Conservation (phyloP, 768 basidiomycete species). For the Hortiboletus flavorubellus region DNA sequence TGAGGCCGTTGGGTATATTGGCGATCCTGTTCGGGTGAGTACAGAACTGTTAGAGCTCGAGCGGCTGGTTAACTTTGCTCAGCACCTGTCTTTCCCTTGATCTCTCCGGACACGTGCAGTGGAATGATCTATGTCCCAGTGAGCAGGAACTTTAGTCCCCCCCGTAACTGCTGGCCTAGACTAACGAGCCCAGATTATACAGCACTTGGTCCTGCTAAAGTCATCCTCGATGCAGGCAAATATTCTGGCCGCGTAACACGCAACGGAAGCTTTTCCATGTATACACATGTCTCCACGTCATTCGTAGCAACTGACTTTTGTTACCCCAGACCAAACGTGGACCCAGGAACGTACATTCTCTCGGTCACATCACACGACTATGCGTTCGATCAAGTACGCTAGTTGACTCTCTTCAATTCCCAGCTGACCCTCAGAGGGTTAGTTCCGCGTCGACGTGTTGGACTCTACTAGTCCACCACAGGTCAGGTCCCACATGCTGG, state of each 20-base stretch:
- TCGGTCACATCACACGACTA: conserved; percentile 66
- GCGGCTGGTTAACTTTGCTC: neutral
- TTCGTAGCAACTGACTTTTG: conserved; percentile 9
- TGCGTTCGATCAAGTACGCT: conserved; percentile 63
- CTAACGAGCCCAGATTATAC: conserved; percentile 28
- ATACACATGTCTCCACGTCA: conserved; percentile 21
- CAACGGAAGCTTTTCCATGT: conserved; percentile 70
- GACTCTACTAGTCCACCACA: conserved; percentile 43
- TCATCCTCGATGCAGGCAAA: conserved; percentile 57
- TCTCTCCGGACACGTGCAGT: conserved; percentile 58
- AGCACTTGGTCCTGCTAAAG: conserved; percentile 54
- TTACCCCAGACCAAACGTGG: conserved; percentile 56
- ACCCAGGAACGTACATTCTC: conserved; percentile 65
- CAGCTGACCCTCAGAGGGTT: conserved; percentile 1
- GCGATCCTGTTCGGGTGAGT: conserved; percentile 17
- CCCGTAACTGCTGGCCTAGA: conserved; percentile 7
- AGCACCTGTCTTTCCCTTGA: conserved; percentile 44
- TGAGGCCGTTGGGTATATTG: conserved; percentile 5
- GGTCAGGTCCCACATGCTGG: conserved; percentile 60
- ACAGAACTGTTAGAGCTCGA: neutral
- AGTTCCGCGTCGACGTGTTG: conserved; percentile 70
- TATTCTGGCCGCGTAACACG: conserved; percentile 50
- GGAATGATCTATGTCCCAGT: conserved; percentile 74
- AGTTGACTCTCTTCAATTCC: neutral
- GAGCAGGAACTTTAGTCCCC: conserved; percentile 12